A percentile compares a stretch with the other conserved stretches of the same genome.
phyloP scores from a whole-genome alignment of 1,284 basidiomycete species.

The Trichosporon ovoides region DNA sequence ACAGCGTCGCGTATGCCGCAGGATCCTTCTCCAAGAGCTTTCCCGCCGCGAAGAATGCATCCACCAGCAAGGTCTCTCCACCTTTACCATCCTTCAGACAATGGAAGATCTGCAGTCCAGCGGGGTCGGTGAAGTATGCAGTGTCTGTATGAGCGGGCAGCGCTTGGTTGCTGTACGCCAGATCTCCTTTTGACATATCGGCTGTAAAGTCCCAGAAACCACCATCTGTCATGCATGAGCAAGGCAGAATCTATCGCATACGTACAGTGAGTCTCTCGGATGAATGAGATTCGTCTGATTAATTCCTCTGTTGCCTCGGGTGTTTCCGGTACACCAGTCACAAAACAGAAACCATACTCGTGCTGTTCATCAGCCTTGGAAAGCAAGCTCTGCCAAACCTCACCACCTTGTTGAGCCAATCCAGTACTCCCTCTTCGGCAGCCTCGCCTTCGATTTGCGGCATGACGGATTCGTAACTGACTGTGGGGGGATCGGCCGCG shows the following conservation, averaged over 20 bases:
- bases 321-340: conserved; percentile 72
- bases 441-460: conserved; percentile 14
- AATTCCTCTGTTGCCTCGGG: conserved; percentile 80
- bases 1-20: conserved; percentile 65
- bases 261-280: conserved; percentile 88
- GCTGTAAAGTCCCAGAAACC: conserved; percentile 97
- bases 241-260: conserved; percentile 1
- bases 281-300: conserved; percentile 71
- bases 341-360: conserved; percentile 81
- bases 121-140: conserved; percentile 89
- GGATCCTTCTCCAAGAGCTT: conserved; percentile 70
- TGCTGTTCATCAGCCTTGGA: conserved; percentile 53
- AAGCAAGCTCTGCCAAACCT: conserved; percentile 34
- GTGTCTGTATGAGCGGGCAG: conserved; percentile 92
- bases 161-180: conserved; percentile 78
- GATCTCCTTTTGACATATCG: conserved; percentile 83
- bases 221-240: conserved; percentile 60
- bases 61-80: conserved; percentile 83
- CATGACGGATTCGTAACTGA: conserved; percentile 73
- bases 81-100: conserved; percentile 82
- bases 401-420: conserved; percentile 79
- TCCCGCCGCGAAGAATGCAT: conserved; percentile 86
- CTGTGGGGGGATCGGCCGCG: conserved; percentile 65
- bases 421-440: conserved; percentile 62
- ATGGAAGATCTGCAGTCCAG: conserved; percentile 92